Base-by-base conservation (phyloP, 2,329 filamentous ascomycete species). In the Lecanicillium sp. region DNA sequence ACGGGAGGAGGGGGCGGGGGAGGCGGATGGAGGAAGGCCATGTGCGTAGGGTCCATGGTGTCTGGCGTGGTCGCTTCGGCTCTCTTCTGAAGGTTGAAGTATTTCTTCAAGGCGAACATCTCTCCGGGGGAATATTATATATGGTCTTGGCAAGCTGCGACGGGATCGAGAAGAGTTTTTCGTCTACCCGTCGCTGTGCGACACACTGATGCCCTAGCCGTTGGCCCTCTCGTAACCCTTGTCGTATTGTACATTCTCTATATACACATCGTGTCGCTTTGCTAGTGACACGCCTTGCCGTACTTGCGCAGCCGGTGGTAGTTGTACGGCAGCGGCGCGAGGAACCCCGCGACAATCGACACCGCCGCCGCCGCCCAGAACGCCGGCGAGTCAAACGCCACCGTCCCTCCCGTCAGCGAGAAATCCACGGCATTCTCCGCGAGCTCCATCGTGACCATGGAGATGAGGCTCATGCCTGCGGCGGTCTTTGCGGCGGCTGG, bases 381-480 rank as follows among this genome's bases (percentile, higher is more conserved):
- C 1, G 58, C 52, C 1, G 73, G 70, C 21, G 70, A 68, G 2
- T 68, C 63, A 10, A 79, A 57, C 0, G 65, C 60, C 1, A 79
- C 70, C 2, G 67, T 56, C 0, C 76, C 77, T 1, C 75, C 74
- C 0, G 76, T 80, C 1, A 80, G 60, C 49, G 74, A 69, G 49
- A 74, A 79, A 51, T 81, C 77, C 3, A 80, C 75, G 0, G 63
- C 51, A 52, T 80, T 80, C 54, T 79, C 71, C 0, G 71, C 75
- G 3, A 66, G 52, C 56, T 80, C 77, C 77, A 81, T 81, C 0
- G 76, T 74, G 2, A 78, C 9, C 77, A 80, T 80, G 0, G 76
- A 79, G 9, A 79, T 71, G 40, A 78, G 60, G 49, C 77, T 79
- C 77, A 80, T 81, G 1, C 77, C 77, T 19, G 72, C 69, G 0